Evolutionary conservation across 2,329 filamentous ascomycete species (phyloP), one percentile per base, ranked within the genome.

Genomic region (Gnomoniopsis sp.): DNA sequence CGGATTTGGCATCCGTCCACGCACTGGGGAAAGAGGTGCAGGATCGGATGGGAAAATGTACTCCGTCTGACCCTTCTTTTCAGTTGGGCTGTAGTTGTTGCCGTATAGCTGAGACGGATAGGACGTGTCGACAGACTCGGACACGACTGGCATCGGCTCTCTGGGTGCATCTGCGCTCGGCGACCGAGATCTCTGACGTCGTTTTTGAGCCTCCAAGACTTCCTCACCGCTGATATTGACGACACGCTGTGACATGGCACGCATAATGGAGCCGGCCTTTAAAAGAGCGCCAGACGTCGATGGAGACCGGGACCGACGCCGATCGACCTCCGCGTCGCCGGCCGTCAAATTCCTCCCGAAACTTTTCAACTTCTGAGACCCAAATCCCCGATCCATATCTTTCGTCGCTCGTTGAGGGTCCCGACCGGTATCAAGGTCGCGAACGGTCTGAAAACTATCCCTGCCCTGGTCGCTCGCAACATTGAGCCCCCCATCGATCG

Each of bases 171-270:
- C 82, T 68, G 63, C 78, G 69, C 73, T 82, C 65, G 75, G 79
- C 66, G 76, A 87, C 65, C 71, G 84, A 71, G 75, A 88, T 71
- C 77, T 87, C 77, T 78, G 76, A 50, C 85, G 80, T 46, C 85
- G 81, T 23, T 87, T 80, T 53, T 84, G 86, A 62, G 89, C 86
- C 70, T 96, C 91, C 17, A 93, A 80, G 21, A 90, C 77, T 66
- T 97, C 91, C 68, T 98, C 95, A 70, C 96, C 96, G 74, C 92
- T 96, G 67, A 99, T 84, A 69, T 98, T 98, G 69, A 99, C 95
- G 57, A 99, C 93, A 77, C 95, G 91, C 76, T 97, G 93, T 34
- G 96, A 98, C 86, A 99, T 96, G 62, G 86, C 86, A 64, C 89
- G 84, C 73, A 93, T 85, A 66, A 92, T 90, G 10, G 89, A 90